Percentiles rank a stretch among this genome's conserved stretches.
Evolutionary conservation across 2,329 filamentous ascomycete genomes (phyloP).

Genomic region (Ophiobolus disseminans): DNA sequence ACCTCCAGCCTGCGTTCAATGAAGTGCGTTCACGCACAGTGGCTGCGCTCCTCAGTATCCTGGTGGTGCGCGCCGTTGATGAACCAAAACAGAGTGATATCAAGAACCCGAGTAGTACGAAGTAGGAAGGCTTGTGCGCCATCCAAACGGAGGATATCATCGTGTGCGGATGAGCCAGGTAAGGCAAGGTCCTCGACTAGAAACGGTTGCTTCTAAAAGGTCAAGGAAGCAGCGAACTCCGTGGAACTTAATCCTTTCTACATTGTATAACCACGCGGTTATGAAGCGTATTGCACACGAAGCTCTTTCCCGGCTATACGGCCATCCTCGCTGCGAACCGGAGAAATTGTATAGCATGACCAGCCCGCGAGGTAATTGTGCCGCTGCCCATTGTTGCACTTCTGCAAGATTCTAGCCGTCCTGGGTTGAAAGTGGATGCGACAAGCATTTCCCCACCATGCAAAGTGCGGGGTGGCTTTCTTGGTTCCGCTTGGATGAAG

Average conservation of each 20-base stretch:
- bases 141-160: not conserved
- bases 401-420: constrained; percentile 2
- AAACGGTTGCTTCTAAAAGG: not conserved
- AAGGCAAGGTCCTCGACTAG: not conserved
- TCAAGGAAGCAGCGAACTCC: not conserved
- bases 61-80: constrained; percentile 13
- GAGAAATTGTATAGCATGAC: too few relatives aligned
- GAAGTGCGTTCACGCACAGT: constrained; percentile 37
- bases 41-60: constrained; percentile 4
- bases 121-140: not conserved
- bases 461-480: constrained; percentile 31
- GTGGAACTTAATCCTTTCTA: too few relatives aligned
- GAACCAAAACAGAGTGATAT: constrained; percentile 8
- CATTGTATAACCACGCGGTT: too few relatives aligned
- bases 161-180: not conserved
- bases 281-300: too few relatives aligned
- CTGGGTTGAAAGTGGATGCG: constrained; percentile 16
- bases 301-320: too few relatives aligned
- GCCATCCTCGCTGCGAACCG: too few relatives aligned
- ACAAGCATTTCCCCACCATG: constrained; percentile 21
- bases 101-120: constrained; percentile 19
- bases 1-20: constrained; percentile 51
- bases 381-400: constrained; percentile 6
- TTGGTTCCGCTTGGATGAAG: constrained; percentile 22
- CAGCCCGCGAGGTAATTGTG: constrained; percentile 14